These are phyloP conservation scores for Fistulinella prunicolor DNA, from an alignment of 768 basidiomycete species.

Conservation along the genomic window DNA sequence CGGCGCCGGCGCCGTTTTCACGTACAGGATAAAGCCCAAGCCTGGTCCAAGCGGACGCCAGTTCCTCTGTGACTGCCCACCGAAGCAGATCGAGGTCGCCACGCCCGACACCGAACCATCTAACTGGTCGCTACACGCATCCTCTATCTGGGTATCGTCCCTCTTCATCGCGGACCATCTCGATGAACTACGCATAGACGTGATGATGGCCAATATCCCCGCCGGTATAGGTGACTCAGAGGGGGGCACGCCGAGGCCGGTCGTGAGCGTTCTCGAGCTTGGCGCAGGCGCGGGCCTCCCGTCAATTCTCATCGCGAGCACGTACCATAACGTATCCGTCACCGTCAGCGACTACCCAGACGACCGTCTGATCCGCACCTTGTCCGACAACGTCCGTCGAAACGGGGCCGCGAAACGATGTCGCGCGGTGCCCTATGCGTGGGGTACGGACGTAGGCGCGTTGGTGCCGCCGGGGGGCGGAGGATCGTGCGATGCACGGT, in stretches of 20 bases:
- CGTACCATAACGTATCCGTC: constrained; percentile 39
- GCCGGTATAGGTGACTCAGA: too few species aligned
- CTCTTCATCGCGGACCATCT: constrained; percentile 66
- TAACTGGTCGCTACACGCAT: constrained; percentile 77
- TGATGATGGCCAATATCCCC: constrained; percentile 10
- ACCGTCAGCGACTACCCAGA: constrained; percentile 74
- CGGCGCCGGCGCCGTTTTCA: constrained; percentile 51
- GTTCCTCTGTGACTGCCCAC: too few species aligned
- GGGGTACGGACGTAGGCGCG: constrained; percentile 51
- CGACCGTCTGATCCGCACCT: constrained; percentile 50
- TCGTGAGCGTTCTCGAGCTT: constrained; percentile 56
- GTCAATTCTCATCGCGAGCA: constrained; percentile 61
- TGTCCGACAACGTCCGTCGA: constrained; percentile 52
- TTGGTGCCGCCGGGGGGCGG: constrained; percentile 4
- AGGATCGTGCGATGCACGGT: constrained; percentile 28
- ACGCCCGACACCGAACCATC: constrained; percentile 64
- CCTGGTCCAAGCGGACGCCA: too few species aligned
- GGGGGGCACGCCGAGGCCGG: too few species aligned
- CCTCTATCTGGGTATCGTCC: constrained; percentile 72
- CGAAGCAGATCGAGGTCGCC: constrained; percentile 39
- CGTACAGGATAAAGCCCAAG: constrained; percentile 34
- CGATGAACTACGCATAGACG: constrained; percentile 41
- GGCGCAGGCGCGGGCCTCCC: constrained; percentile 77
- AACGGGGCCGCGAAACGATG: constrained; percentile 51
- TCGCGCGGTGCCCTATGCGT: constrained; percentile 55